These are phyloP conservation scores for Manihot esculenta DNA, from an alignment of 441 rosid species.

Conservation along the genomic window DNA sequence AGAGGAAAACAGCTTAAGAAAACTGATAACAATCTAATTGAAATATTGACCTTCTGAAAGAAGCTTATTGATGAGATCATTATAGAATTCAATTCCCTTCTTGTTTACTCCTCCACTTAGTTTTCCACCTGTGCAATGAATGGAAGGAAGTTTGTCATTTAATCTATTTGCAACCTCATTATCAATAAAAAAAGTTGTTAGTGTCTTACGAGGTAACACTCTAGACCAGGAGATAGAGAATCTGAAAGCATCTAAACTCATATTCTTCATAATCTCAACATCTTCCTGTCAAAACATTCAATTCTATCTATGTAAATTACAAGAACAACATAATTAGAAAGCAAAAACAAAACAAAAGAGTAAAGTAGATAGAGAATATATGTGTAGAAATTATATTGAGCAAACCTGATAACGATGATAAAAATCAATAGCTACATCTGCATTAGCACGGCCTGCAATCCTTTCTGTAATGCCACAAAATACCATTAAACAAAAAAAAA, in stretches of 20 bases:
- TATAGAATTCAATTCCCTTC: slow-evolving; percentile 33
- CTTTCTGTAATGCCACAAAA: background rate
- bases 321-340: no score
- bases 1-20: no score
- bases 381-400: background rate
- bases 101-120: slow-evolving; percentile 49
- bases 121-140: slow-evolving; percentile 38
- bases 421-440: slow-evolving; percentile 18
- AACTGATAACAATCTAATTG: no score
- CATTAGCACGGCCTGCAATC: slow-evolving; percentile 26
- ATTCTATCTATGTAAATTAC: no score
- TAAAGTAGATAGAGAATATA: no score
- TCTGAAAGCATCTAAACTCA: slow-evolving; percentile 22
- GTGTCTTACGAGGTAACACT: slow-evolving; percentile 14
- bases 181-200: no score
- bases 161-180: no score
- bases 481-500: background rate
- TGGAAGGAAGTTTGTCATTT: no score
- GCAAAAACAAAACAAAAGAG: no score
- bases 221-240: slow-evolving; percentile 27
- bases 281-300: slow-evolving; percentile 20
- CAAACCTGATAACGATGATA: slow-evolving; percentile 16
- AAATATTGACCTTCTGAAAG: slow-evolving; percentile 32
- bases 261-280: slow-evolving; percentile 2
- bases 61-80: slow-evolving; percentile 51